phyloP scores from a whole-genome alignment of 1,139 yeast species.

The Hansenula lynferdii region DNA sequence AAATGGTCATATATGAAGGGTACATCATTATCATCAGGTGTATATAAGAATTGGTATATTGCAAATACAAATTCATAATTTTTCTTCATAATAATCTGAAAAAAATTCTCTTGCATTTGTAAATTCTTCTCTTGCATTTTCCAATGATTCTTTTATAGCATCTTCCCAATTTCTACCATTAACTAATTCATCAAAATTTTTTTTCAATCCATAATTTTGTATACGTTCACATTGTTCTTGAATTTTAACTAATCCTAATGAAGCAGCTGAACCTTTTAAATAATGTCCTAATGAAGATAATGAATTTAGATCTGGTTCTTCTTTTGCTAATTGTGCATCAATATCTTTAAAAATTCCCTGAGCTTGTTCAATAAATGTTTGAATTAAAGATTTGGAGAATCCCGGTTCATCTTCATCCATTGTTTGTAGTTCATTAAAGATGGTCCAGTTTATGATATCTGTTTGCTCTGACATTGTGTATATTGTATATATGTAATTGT shows the following conservation, averaged over 20 bases:
- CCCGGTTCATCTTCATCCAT: constrained; percentile 92
- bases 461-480: constrained; percentile 4
- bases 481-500: too few species aligned
- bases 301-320: constrained; percentile 43
- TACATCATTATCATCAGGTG: too few species aligned
- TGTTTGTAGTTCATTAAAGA: constrained; percentile 79
- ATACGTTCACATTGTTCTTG: constrained; percentile 89
- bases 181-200: constrained; percentile 29
- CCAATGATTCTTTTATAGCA: constrained; percentile 45
- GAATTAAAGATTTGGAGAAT: constrained; percentile 71
- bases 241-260: constrained; percentile 78
- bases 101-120: constrained; percentile 50
- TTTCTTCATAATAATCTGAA: constrained; percentile 53
- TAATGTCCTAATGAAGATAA: constrained; percentile 85
- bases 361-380: constrained; percentile 88
- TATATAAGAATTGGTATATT: neutral
- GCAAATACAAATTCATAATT: constrained; percentile 26
- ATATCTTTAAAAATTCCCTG: constrained; percentile 72
- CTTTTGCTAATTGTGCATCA: constrained; percentile 43
- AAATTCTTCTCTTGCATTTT: constrained; percentile 54
- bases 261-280: constrained; percentile 93
- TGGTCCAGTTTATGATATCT: constrained; percentile 83
- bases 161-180: constrained; percentile 21
- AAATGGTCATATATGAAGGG: too few species aligned
- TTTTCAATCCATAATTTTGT: constrained; percentile 75